These are phyloP conservation scores for Elongisporangium undulatum DNA, from an alignment of 352 stramenopile genomes.

Conservation along the genomic window DNA sequence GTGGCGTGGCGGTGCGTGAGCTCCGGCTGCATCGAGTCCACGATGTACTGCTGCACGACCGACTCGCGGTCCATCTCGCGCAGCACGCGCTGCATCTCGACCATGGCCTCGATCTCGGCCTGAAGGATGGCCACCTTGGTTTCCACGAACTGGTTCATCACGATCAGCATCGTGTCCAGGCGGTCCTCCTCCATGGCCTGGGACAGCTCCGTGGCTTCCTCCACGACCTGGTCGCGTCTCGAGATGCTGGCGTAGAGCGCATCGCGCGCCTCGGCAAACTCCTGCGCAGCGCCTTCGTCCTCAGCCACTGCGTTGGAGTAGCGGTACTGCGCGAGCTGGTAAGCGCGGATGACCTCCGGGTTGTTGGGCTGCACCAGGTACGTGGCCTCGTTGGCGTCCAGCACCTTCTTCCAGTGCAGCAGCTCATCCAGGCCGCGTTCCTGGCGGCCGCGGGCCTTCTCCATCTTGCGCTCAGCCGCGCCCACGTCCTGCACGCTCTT, in stretches of 20 bases:
- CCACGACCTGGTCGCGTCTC: constrained; percentile 73
- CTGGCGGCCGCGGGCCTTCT: constrained; percentile 58
- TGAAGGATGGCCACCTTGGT: constrained; percentile 79
- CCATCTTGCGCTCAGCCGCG: constrained; percentile 73
- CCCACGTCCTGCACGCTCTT: constrained; percentile 71
- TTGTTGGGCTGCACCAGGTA: constrained; percentile 79
- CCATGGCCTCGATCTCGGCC: constrained; percentile 76
- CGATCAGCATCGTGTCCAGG: constrained; percentile 79
- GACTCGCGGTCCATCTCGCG: constrained; percentile 78
- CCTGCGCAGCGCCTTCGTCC: constrained; percentile 43
- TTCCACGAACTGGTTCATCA: constrained; percentile 84
- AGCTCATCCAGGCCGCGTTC: constrained; percentile 64
- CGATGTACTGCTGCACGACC: constrained; percentile 83
- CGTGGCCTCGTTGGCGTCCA: constrained; percentile 77
- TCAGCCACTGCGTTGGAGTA: constrained; percentile 65
- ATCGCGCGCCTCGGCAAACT: constrained; percentile 57
- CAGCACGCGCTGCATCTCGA: constrained; percentile 56
- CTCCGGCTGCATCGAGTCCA: constrained; percentile 76
- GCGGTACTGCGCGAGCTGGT: constrained; percentile 52
- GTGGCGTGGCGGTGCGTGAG: constrained; percentile 78
- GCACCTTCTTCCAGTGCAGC: constrained; percentile 66
- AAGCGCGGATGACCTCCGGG: constrained; percentile 64
- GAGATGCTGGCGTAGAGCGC: constrained; percentile 63
- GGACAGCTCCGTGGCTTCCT: constrained; percentile 70
- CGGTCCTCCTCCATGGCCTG: constrained; percentile 83